Evolutionary conservation across 176 grass and related monocot species (phyloP).

Genomic region (Dactylis glomerata): DNA sequence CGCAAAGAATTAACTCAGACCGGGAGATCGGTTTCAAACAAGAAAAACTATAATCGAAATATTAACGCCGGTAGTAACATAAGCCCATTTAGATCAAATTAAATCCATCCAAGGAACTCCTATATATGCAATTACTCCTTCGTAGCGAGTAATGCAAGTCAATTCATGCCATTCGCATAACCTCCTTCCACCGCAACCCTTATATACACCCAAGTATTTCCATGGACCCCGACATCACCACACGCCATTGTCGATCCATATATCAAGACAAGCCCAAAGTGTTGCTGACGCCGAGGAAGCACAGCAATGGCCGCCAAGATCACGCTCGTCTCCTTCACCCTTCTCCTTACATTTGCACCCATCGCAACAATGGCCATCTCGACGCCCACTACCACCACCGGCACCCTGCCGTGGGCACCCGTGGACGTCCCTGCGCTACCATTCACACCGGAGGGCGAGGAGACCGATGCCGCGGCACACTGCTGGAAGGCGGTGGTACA

Average conservation of each 20-base stretch:
- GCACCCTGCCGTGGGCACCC: background rate
- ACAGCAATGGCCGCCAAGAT: background rate
- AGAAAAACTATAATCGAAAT: no score
- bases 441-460: background rate
- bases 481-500: constrained; percentile 8
- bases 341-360: background rate
- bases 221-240: no score
- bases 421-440: background rate
- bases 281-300: background rate
- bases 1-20: no score
- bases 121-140: background rate
- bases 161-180: background rate
- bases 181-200: background rate
- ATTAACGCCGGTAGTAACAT: background rate
- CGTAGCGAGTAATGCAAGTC: background rate
- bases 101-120: background rate
- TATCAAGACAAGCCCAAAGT: background rate
- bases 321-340: background rate
- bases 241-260: background rate
- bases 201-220: no score
- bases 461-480: background rate
- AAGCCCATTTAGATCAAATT: background rate
- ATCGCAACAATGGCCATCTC: background rate
- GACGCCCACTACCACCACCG: background rate
- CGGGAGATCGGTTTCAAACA: no score